These are phyloP conservation scores for Pseudovirgaria hyperparasitica DNA, from an alignment of 2,329 filamentous ascomycete species.

Conservation along the genomic window DNA sequence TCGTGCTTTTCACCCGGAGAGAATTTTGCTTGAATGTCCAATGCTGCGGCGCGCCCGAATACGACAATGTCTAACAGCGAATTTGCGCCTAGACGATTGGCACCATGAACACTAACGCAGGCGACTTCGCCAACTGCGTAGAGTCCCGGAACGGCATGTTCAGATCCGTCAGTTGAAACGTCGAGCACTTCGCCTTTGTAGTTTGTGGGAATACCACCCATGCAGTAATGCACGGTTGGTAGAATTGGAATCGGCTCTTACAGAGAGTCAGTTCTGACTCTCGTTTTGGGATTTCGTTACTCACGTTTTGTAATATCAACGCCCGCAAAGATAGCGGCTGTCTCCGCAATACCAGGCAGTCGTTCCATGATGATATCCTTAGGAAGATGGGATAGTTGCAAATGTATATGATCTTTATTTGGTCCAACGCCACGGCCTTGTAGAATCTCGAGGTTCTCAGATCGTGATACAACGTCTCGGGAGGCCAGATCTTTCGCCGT, in stretches of 20 bases:
- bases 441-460: slow-evolving; percentile 37
- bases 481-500: slow-evolving; percentile 38
- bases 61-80: slow-evolving; percentile 38
- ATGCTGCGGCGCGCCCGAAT: slow-evolving; percentile 33
- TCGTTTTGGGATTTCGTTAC: too few relatives aligned
- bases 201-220: slow-evolving; percentile 39
- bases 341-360: slow-evolving; percentile 38
- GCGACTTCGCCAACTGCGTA: slow-evolving; percentile 37
- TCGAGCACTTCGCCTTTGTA: slow-evolving; percentile 35
- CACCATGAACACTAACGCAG: slow-evolving; percentile 37
- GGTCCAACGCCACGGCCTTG: slow-evolving; percentile 33
- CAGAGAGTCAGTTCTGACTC: too few relatives aligned
- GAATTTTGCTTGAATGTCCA: slow-evolving; percentile 29
- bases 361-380: slow-evolving; percentile 34
- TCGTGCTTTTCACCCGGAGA: slow-evolving; percentile 23
- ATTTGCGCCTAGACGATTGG: slow-evolving; percentile 36
- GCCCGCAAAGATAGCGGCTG: slow-evolving; percentile 36
- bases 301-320: slow-evolving; percentile 37
- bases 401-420: slow-evolving; percentile 34
- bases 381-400: slow-evolving; percentile 36
- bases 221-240: slow-evolving; percentile 40
- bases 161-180: slow-evolving; percentile 24
- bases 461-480: slow-evolving; percentile 34
- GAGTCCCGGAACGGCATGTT: slow-evolving; percentile 31
- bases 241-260: slow-evolving; percentile 37